Base-by-base conservation (phyloP, 345 rosid genomes). In the Eucalyptus shirleyi region DNA sequence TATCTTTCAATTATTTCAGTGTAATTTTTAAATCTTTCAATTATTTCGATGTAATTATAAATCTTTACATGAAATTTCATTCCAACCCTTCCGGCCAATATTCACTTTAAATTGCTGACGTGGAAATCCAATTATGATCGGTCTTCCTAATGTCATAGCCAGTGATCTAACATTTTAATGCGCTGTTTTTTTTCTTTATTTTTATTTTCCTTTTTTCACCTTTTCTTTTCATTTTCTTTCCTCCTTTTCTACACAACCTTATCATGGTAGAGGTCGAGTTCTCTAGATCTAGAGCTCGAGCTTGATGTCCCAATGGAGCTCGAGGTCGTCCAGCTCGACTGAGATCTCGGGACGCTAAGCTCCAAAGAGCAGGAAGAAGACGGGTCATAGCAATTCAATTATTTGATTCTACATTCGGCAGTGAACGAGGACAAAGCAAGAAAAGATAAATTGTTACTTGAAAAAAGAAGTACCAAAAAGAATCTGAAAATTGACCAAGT, bases 341-440 rank as follows among this genome's bases (percentile, higher is more conserved):
- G 1, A 4, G 42, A 17, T 69, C 6, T 32, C 3, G 0, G 1
- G 42, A 17, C 1, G 4, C 23, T 3, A 3, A 67, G 7, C 23
- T 67, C 23, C 12, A 32, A 6, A 32, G 42, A 69, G 44, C 44
- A 18, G 0, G 12, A 34, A 9, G 6, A 69, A 69, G 44, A 10
- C 11, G 24, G 4, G 19, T 69, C 42, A 1, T 18, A 2, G 37
- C 18, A 69, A 1, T 7, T 67, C 21, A 17, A 30, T 16, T n/a
- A 67, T 67, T 16, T 3, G 40, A 4, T 67, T n/a, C 6, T 67
- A n/a, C 23, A 67, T 67, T 67, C 2, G 6, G 6, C 6, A 3
- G n/a, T 15, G 37, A 4, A 8, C 3, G 40, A 65, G 40, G 21
- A 59, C 0, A 12, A 28, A 60, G 69, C 15, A 28, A 60, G 69